Base-by-base conservation (phyloP, 495 filamentous ascomycete species). In the Trichocladium antarcticum region DNA sequence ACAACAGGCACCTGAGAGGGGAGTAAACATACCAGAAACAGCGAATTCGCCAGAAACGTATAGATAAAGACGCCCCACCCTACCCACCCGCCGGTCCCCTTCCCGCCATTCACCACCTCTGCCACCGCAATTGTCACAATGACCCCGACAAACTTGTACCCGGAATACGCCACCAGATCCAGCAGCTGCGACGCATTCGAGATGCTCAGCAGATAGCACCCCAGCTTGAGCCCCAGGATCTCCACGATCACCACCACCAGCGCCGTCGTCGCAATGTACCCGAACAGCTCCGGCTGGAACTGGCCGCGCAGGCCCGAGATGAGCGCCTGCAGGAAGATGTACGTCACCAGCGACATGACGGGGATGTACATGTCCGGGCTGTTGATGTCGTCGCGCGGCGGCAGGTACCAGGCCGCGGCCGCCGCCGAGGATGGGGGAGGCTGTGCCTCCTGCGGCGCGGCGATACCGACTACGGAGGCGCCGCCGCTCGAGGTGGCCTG, bases 341-440 rank as follows among this genome's bases (percentile, higher is more conserved):
- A 99, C 17, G 93, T 99, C 38, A 97, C 87, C 43, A 99, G 72
- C 5, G 92, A 89, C 84, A 88, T 88, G 57, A 83, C 74, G 24
- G 92, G 92, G 55, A 99, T 97, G 74, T 99, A 99, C 87, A 97
- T 95, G 69, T 99, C 92, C 5, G 93, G 92, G 40, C 87, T 89
- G 67, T 99, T 99, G 63, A 96, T 74, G 63, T 99, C 92, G 62
- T 97, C 90, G 41, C 90, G 77, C n/a, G 92, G 92, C 9, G 92
- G 89, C 7, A 96, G 76, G 68, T 87, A 97, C 77, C 85, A 85
- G 37, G 82, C 75, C 11, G 80, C 4, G 5, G 31, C 4, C 5
- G 10, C 31, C 5, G 31, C 31, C 5, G 31, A 32, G 5, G 27
- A 5, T 29, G 27, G 27, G 27, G 5, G 5, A 5, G 27, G 5